Conservation (phyloP, 139 green algal species). For the Haematococcus sp. region DNA sequence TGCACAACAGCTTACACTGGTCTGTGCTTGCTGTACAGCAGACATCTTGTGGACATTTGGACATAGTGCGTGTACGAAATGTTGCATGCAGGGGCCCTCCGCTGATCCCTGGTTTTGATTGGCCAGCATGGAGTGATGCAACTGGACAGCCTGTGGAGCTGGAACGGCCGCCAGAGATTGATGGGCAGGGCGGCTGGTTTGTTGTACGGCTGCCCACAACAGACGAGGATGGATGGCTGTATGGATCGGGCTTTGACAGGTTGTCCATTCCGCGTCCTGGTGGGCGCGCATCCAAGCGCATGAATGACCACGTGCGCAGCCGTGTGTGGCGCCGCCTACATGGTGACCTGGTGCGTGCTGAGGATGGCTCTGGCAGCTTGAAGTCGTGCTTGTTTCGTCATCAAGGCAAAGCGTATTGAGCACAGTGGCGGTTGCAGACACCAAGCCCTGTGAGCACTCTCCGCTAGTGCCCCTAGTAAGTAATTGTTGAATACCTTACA, state of each 20-base stretch:
- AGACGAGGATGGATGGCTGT: slow-evolving; percentile 64
- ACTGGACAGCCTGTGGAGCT: slow-evolving; percentile 21
- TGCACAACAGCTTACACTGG: too few relatives aligned
- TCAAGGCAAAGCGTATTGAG: too few relatives aligned
- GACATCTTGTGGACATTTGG: too few relatives aligned
- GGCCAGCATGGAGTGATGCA: slow-evolving; percentile 33
- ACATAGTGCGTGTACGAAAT: background rate
- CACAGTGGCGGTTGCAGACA: too few relatives aligned
- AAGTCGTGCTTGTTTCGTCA: too few relatives aligned
- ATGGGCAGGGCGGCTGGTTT: slow-evolving; percentile 46
- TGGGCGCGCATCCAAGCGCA: slow-evolving; percentile 55
- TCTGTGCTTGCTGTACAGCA: too few relatives aligned
- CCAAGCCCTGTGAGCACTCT: too few relatives aligned
- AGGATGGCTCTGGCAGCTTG: background rate
- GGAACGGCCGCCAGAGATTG: slow-evolving; percentile 16
- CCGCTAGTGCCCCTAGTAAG: background rate
- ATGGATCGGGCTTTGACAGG: slow-evolving; percentile 48
- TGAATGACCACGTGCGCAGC: slow-evolving; percentile 48
- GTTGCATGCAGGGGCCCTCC: slow-evolving; percentile 27
- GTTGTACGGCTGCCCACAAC: slow-evolving; percentile 43
- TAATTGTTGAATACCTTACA: background rate
- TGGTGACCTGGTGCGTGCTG: slow-evolving; percentile 2
- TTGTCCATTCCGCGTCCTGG: slow-evolving; percentile 39
- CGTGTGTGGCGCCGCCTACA: slow-evolving; percentile 44
- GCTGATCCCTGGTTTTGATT: slow-evolving; percentile 30